Percentiles rank a stretch among this genome's conserved stretches.
Conservation (phyloP, 345 rosid genomes). For the rapeseed (Brassica napus) region Da-Ae NC_063446.1:63440001-63440500, state of each 20-base stretch:
- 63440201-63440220: slow-evolving; percentile 65
- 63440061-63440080: background rate
- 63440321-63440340: slow-evolving; percentile 78
- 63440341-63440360: slow-evolving; percentile 80
- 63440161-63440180: background rate
- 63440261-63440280: slow-evolving; percentile 88
- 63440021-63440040: slow-evolving; percentile 18
- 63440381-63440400: slow-evolving; percentile 74
- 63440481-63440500: slow-evolving; percentile 94
- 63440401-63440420: slow-evolving; percentile 83
- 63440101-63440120: background rate
- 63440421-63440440: slow-evolving; percentile 74
- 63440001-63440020: slow-evolving; percentile 36
- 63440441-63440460: slow-evolving; percentile 77
- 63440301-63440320: slow-evolving; percentile 94
- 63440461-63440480: slow-evolving; percentile 83
- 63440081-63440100: slow-evolving; percentile 5
- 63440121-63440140: background rate
- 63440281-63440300: slow-evolving; percentile 92
- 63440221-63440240: slow-evolving; percentile 96
- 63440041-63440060: background rate
- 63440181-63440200: slow-evolving; percentile 43
- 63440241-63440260: slow-evolving; percentile 96
- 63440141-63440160: background rate
- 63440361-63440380: slow-evolving; percentile 87